Evolutionary conservation across 163 green algal species (phyloP).

Genomic region (Dunaliella salina): DNA sequence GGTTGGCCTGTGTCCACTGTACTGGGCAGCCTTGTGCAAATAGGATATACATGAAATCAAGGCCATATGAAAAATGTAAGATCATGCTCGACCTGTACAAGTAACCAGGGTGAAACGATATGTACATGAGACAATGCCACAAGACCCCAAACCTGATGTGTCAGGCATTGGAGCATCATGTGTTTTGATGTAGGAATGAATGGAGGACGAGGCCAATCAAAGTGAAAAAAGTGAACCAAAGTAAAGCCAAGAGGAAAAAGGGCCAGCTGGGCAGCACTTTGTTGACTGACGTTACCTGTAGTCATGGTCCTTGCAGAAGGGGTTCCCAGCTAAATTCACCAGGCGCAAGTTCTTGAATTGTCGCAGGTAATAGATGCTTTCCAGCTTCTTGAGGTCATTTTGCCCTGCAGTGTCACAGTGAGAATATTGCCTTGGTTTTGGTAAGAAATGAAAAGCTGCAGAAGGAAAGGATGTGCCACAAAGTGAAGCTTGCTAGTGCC

Average conservation of each 20-base stretch:
- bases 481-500: no score
- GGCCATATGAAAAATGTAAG: no score
- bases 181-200: neutral
- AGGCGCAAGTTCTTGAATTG: slow-evolving; percentile 66
- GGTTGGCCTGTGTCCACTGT: no score
- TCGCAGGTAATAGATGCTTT: slow-evolving; percentile 66
- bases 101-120: no score
- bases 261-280: neutral
- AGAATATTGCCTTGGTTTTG: no score
- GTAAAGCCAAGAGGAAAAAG: neutral
- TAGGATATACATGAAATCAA: no score
- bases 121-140: no score
- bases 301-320: slow-evolving; percentile 54
- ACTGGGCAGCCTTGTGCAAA: no score
- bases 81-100: no score
- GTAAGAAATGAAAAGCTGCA: no score
- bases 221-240: neutral
- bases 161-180: neutral
- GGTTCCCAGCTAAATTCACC: slow-evolving; percentile 77
- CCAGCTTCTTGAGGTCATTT: slow-evolving; percentile 33
- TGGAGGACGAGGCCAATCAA: no score
- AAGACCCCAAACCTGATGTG: slow-evolving; percentile 23
- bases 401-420: slow-evolving; percentile 19
- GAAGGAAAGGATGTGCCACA: no score
- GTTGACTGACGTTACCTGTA: slow-evolving; percentile 23